A percentile compares a stretch with the other conserved stretches of the same genome.
phyloP scores from a whole-genome alignment of 306 rosid genomes.

The Prosopis cineraria region DNA sequence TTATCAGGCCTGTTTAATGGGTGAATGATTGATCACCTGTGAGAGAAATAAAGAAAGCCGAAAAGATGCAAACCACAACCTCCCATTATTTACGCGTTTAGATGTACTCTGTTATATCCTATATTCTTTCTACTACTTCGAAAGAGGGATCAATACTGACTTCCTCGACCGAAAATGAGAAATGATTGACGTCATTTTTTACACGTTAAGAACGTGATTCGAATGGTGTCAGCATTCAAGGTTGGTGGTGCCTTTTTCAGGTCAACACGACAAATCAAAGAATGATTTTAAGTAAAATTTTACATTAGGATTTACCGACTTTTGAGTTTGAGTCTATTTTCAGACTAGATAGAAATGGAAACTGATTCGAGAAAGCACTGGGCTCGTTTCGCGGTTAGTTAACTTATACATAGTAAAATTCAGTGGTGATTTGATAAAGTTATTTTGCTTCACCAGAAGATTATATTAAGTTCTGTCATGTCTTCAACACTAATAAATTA shows the following conservation, averaged over 20 bases:
- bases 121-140: conserved; percentile 17
- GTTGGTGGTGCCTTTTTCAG: conserved; percentile 11
- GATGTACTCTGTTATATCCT: not conserved
- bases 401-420: not conserved
- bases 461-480: not conserved
- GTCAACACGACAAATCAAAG: conserved; percentile 21
- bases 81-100: not conserved
- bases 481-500: not conserved
- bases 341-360: not conserved
- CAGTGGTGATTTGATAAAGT: not conserved
- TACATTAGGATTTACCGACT: not conserved
- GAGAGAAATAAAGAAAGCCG: not conserved
- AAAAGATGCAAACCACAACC: not conserved
- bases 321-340: not conserved
- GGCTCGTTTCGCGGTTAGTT: not conserved
- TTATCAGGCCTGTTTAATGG: not conserved
- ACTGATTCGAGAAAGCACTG: not conserved
- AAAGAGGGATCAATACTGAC: not conserved
- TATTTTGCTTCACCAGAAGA: not conserved
- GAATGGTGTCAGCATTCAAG: conserved; percentile 4
- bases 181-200: not conserved
- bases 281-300: not conserved
- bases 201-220: conserved; percentile 16
- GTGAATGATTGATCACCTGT: not conserved
- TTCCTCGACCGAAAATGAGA: not conserved